These are phyloP conservation scores for Opeltia flavorubescens DNA, from an alignment of 495 filamentous ascomycete species.

Conservation along the genomic window DNA sequence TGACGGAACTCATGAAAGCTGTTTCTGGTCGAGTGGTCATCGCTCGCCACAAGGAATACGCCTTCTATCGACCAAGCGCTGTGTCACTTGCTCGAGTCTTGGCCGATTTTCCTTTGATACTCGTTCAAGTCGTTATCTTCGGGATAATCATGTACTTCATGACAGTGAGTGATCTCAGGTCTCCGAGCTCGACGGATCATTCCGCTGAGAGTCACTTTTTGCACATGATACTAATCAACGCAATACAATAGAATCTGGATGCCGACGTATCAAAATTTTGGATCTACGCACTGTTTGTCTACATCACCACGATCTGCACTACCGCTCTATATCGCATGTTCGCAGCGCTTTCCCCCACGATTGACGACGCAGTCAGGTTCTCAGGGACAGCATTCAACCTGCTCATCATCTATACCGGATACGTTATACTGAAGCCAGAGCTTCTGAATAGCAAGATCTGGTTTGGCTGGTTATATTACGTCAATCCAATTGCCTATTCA, in stretches of 20 bases:
- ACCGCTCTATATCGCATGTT: slow-evolving; percentile 70
- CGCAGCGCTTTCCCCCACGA: slow-evolving; percentile 56
- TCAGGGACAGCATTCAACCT: slow-evolving; percentile 73
- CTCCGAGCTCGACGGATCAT: too few relatives aligned
- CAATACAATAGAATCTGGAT: slow-evolving; percentile 46
- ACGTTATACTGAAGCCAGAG: slow-evolving; percentile 55
- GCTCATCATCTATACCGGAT: slow-evolving; percentile 80
- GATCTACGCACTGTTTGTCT: slow-evolving; percentile 68
- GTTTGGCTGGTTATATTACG: slow-evolving; percentile 78
- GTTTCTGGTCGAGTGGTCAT: slow-evolving; percentile 83
- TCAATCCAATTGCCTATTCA: slow-evolving; percentile 73
- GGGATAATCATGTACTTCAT: slow-evolving; percentile 76
- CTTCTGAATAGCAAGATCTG: slow-evolving; percentile 35
- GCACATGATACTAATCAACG: too few relatives aligned
- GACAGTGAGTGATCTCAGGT: too few relatives aligned
- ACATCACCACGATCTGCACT: slow-evolving; percentile 48
- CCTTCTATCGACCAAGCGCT: slow-evolving; percentile 77
- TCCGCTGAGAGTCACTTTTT: too few relatives aligned
- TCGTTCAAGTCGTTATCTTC: slow-evolving; percentile 40
- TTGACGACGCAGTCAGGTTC: slow-evolving; percentile 66
- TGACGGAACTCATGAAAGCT: slow-evolving; percentile 51
- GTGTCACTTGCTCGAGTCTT: slow-evolving; percentile 78
- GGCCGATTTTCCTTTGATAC: slow-evolving; percentile 59
- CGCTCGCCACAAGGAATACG: slow-evolving; percentile 80
- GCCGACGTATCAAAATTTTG: slow-evolving; percentile 56